A percentile compares a stretch with the other conserved stretches of the same genome.
Evolutionary conservation across 2,329 filamentous ascomycete genomes (phyloP).

Genomic region (Aspergillus jensenii): DNA sequence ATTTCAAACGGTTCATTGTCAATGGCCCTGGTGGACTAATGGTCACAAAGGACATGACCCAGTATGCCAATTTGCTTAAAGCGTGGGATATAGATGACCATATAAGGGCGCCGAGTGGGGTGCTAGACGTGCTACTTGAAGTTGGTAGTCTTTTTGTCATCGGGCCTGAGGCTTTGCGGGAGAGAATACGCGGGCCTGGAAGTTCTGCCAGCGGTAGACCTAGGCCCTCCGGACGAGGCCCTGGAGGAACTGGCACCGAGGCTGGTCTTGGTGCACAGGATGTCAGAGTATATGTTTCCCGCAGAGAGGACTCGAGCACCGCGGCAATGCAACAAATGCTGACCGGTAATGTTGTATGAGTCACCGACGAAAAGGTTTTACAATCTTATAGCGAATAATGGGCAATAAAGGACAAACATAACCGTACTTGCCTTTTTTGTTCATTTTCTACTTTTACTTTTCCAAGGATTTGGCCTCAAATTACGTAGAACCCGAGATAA

Average conservation of each 20-base stretch:
- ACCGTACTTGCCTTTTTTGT: background rate
- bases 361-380: background rate
- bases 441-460: background rate
- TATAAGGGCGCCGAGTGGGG: conserved; percentile 47
- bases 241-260: conserved; percentile 53
- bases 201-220: conserved; percentile 38
- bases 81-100: conserved; percentile 75
- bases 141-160: conserved; percentile 96
- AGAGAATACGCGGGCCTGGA: conserved; percentile 63
- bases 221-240: conserved; percentile 25
- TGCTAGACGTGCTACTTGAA: conserved; percentile 84
- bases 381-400: background rate
- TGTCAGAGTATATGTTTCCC: conserved; percentile 80
- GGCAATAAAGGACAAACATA: background rate
- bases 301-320: conserved; percentile 78
- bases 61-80: conserved; percentile 82
- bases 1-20: conserved; percentile 92
- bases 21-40: conserved; percentile 91
- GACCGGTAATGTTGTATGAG: conserved; percentile 54
- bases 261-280: conserved; percentile 50
- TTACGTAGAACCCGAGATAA: too few relatives aligned
- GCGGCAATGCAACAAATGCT: conserved; percentile 82
- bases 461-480: too few relatives aligned
- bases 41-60: conserved; percentile 93
- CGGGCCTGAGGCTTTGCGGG: conserved; percentile 72